Evolutionary conservation across 164 flowering plant genomes (phyloP).

Genomic region (Dillenia turbinata): DNA sequence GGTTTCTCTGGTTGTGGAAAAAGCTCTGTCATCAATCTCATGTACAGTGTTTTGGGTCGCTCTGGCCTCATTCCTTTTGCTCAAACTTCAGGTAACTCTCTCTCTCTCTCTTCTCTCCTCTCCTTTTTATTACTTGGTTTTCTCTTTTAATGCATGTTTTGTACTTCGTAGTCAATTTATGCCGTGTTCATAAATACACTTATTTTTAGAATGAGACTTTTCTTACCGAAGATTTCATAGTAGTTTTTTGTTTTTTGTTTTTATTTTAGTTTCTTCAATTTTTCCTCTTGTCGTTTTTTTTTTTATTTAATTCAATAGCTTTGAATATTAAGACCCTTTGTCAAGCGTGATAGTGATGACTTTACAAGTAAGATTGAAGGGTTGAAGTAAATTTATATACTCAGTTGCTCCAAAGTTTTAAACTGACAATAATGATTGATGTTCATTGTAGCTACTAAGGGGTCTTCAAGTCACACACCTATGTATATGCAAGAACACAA

Average conservation of each 20-base stretch:
- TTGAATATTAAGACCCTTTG: too few species aligned
- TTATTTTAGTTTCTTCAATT: too few species aligned
- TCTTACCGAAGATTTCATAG: too few species aligned
- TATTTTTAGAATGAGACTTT: not conserved
- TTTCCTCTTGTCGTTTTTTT: too few species aligned
- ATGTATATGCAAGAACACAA: constrained; percentile 73
- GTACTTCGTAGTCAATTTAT: too few species aligned
- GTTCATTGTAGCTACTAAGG: constrained; percentile 17
- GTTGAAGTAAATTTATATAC: too few species aligned
- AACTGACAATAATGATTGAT: too few species aligned
- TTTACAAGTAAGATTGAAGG: too few species aligned
- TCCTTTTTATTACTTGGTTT: not conserved
- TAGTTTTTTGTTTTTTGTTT: too few species aligned
- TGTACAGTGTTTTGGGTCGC: constrained; percentile 74
- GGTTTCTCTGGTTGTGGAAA: constrained; percentile 71
- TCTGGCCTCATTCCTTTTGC: constrained; percentile 73
- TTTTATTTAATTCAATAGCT: too few species aligned
- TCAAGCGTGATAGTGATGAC: too few species aligned
- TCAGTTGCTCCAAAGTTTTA: too few species aligned
- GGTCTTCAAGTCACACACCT: constrained; percentile 32
- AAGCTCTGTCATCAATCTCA: constrained; percentile 66
- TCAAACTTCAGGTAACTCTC: constrained; percentile 48
- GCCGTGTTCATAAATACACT: not conserved
- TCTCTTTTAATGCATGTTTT: not conserved
- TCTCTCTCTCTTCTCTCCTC: not conserved